Evolutionary conservation across 768 basidiomycete species (phyloP), one percentile per base, ranked within the genome.

Genomic region (Kwoniella botswanensis): DNA sequence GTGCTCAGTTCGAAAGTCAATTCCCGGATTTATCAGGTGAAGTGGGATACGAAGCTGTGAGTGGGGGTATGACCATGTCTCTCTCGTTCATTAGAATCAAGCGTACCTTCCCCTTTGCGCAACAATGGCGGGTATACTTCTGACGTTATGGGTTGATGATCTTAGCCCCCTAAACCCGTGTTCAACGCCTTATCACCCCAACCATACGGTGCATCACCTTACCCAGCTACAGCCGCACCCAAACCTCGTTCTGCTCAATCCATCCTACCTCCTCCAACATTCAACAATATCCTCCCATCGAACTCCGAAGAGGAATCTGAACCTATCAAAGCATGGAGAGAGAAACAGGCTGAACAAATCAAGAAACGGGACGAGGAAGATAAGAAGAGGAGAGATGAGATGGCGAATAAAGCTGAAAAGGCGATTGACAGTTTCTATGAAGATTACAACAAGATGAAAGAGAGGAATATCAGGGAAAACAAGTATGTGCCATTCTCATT

Each of bases 401-500:
- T 74, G 65, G 46, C 59, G 24, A 60, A 62, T 50, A 68, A 74
- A 63, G 66, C 63, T 53, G 70, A 68, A 46, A 71, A 71, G 77
- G 73, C 76, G 4, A 84, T 84, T 65, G 83, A 84, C 63, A 44
- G 67, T 70, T 84, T 83, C 63, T 84, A 84, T 67, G 82, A 82
- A 61, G 82, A 79, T 22, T 84, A 98, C 81, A 88, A 92, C 44
- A 86, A 87, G 70, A 92, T 93, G 86, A 96, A 95, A 85, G 93
- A 94, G 85, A 88, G 88, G 82, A 90, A 90, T 74, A 97, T 99
- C 76, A 87, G 91, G 57, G 91, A 95, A 83, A 99, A 98, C 88
- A 98, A 99, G 96, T 97, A 71, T 76, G 90, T 87, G 24, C 59
- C 29, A 4, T 43, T n/a, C 24, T 61, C 24, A 35, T 35, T 35